Percentiles rank a stretch among this genome's conserved stretches.
phyloP scores from a whole-genome alignment of 192 early-diverging fungal species.

The Podila epigama region DNA sequence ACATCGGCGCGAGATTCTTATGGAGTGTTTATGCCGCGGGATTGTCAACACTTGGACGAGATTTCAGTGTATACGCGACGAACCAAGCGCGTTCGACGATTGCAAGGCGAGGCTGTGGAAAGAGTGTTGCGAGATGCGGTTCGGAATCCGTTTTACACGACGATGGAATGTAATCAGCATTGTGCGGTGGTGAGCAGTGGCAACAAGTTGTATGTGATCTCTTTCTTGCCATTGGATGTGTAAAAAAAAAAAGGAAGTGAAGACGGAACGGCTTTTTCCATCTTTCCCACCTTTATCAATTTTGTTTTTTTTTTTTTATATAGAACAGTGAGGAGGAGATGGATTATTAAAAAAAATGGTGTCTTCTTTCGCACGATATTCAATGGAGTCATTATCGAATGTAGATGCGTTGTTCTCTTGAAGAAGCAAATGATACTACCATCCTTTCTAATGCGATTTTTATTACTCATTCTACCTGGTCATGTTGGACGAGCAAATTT shows the following conservation, averaged over 20 bases:
- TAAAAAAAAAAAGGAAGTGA: neutral
- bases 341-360: neutral
- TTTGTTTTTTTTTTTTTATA: conserved; percentile 8
- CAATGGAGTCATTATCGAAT: too few relatives aligned
- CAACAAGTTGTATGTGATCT: conserved; percentile 36
- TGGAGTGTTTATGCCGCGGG: conserved; percentile 30
- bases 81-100: conserved; percentile 29
- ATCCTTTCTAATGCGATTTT: too few relatives aligned
- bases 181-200: conserved; percentile 44
- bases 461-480: too few relatives aligned
- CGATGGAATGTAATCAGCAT: conserved; percentile 47
- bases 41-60: conserved; percentile 35
- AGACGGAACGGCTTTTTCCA: neutral
- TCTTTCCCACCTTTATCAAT: neutral
- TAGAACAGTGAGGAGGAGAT: neutral
- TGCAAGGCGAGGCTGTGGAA: conserved; percentile 35
- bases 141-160: conserved; percentile 38
- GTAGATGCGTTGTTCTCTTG: too few relatives aligned
- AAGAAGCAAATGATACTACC: too few relatives aligned
- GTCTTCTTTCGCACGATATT: neutral
- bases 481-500: too few relatives aligned
- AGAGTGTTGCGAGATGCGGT: conserved; percentile 8
- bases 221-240: conserved; percentile 23
- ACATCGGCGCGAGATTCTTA: conserved; percentile 41
- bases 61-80: conserved; percentile 36